Evolutionary conservation across 2,329 filamentous ascomycete species (phyloP), one percentile per base, ranked within the genome.

Genomic region (Aspergillus ruber): DNA sequence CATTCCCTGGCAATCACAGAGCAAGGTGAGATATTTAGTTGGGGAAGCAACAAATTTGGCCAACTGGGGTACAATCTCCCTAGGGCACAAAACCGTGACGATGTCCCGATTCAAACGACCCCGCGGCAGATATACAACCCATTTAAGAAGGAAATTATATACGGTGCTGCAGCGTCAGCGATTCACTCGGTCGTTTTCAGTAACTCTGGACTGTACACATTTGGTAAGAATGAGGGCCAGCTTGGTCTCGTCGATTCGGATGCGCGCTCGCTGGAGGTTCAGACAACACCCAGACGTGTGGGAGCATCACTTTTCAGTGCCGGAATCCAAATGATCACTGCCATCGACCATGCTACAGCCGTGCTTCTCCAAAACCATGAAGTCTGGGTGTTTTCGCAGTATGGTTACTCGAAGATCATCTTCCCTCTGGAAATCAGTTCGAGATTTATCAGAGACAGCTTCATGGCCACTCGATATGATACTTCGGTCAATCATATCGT

Each of bases 211-310:
- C 72, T 98, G 1, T 98, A 88, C 63, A 95, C 89, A 2, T 98
- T 95, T 77, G 93, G 93, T 18, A 94, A 93, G 60, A 98, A 97
- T 59, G 83, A 90, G 57, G 93, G 93, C 1, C 93, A 98, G 65
- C 79, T 98, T 42, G 93, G 90, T 4, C 78, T 98, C 45, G 90
- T 96, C 72, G 93, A 96, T 65, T 91, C 93, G 0, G 91, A 97
- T 68, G 94, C 93, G 21, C 83, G 90, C 41, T 96, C 90, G 0
- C 78, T 97, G 4, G 88, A 93, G 56, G 73, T 85, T n/a, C 93
- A 97, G 62, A 72, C 79, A 17, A 83, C 81, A 0, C 93, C 93
- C 20, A 82, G 93, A 42, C 91, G 86, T 62, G 90, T 98, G 39
- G 90, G 89, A 0, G 88, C 89, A 0, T 93, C 90, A 0, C 76